Evolutionary conservation across 2,329 filamentous ascomycete genomes (phyloP), one percentile per base, ranked within the genome.

Genomic region (Esteya vermicola): DNA sequence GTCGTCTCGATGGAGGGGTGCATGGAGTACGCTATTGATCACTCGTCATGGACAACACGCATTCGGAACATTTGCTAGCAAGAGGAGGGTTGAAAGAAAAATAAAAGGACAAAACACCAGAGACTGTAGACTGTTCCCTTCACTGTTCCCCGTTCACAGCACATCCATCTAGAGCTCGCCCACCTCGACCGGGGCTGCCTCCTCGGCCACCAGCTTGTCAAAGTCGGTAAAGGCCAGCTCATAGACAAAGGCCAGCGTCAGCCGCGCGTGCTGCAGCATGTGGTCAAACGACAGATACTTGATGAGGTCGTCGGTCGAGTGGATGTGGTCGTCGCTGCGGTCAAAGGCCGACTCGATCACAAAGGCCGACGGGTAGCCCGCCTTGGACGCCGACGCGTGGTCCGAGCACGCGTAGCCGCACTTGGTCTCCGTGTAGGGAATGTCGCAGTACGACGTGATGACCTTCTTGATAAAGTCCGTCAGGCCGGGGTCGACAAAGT

Each of bases 391-490:
- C 1, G 75, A 79, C 8, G 77, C 75, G 50, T 79, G 75, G 54
- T 81, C 77, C n/a, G 73, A 78, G 62, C 77, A 81, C 20, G 64
- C 68, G 40, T 72, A 72, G 23, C 68, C 68, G 51, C 68, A 72
- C 51, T 61, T 54, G 42, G 65, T 65, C 50, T 68, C 61, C 21
- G 65, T 61, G 42, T 56, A 63, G 13, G 64, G 61, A 14, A 96
- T 91, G 39, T 77, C 72, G 62, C 88, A 95, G 66, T 96, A 96
- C 64, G 75, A 75, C 25, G 75, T 80, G 48, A 95, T 81, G 44
- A 94, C 73, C 51, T 79, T 72, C 69, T 94, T 94, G 67, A 95
- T 89, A 58, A 95, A 96, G 8, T 72, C 68, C 6, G 89, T 96
- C 50, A 96, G 66, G 40, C 71, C 78, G 3, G 77, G 65, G 56